phyloP scores from a whole-genome alignment of 805 yeast genomes.

The Metschnikowia koreensis region DNA sequence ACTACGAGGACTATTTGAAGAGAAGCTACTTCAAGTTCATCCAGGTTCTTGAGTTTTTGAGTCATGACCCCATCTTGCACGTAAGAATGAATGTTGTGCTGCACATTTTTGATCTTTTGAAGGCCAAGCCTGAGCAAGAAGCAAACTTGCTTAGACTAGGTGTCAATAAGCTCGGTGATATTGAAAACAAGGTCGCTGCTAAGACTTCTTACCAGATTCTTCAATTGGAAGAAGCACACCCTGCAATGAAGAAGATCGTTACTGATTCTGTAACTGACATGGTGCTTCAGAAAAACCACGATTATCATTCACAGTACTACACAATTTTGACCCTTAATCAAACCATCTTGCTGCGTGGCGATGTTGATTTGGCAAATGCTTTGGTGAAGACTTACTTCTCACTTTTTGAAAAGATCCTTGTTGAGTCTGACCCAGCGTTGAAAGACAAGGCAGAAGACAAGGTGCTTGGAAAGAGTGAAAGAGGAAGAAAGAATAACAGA shows the following conservation, averaged over 20 bases:
- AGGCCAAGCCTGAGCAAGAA: slow-evolving; percentile 94
- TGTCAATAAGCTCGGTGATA: slow-evolving; percentile 91
- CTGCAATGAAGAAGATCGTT: slow-evolving; percentile 87
- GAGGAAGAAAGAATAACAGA: slow-evolving; percentile 54
- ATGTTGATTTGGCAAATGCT: slow-evolving; percentile 76
- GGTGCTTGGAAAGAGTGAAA: slow-evolving; percentile 53
- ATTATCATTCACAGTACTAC: slow-evolving; percentile 86
- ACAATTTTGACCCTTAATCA: slow-evolving; percentile 87
- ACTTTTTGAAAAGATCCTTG: slow-evolving; percentile 77
- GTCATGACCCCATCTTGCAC: slow-evolving; percentile 89
- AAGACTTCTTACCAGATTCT: slow-evolving; percentile 80
- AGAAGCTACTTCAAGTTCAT: slow-evolving; percentile 70
- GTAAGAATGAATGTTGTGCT: slow-evolving; percentile 76
- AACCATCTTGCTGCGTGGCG: slow-evolving; percentile 78
- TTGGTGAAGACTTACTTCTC: slow-evolving; percentile 83
- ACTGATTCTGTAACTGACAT: slow-evolving; percentile 79
- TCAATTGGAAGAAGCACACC: slow-evolving; percentile 85
- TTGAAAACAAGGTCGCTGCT: slow-evolving; percentile 85
- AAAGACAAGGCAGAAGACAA: slow-evolving; percentile 38
- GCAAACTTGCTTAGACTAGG: slow-evolving; percentile 84
- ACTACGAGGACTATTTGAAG: slow-evolving; percentile 88
- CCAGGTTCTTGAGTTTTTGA: slow-evolving; percentile 69
- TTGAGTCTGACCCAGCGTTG: slow-evolving; percentile 57
- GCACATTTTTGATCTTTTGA: slow-evolving; percentile 76
- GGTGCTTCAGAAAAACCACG: slow-evolving; percentile 69